Evolutionary conservation across 768 basidiomycete species (phyloP).

Genomic region (Daedaleopsis nitida): DNA sequence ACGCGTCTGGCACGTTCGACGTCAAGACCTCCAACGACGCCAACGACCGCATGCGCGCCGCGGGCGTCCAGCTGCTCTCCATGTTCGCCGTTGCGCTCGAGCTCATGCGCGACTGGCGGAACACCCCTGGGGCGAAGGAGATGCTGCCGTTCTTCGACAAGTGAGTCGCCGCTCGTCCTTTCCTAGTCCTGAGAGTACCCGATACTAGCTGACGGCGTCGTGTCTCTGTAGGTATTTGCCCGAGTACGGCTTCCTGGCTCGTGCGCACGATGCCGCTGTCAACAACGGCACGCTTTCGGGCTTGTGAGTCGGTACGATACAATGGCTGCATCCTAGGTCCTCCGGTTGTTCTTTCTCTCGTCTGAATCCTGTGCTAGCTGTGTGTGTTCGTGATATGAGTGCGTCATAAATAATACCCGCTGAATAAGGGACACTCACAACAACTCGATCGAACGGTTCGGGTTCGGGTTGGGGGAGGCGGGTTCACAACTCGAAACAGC

Average conservation of each 20-base stretch:
- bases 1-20: conserved; percentile 47
- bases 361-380: too few relatives aligned
- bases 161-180: conserved; percentile 28
- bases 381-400: too few relatives aligned
- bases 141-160: conserved; percentile 47
- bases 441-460: too few relatives aligned
- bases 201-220: not conserved
- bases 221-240: conserved; percentile 30
- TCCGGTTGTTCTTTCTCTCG: too few relatives aligned
- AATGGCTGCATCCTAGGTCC: too few relatives aligned
- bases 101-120: conserved; percentile 55
- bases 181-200: not conserved
- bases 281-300: conserved; percentile 30
- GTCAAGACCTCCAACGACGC: conserved; percentile 44
- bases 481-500: too few relatives aligned
- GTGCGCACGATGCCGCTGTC: conserved; percentile 36
- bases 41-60: conserved; percentile 50
- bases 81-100: conserved; percentile 46
- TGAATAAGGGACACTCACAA: too few relatives aligned
- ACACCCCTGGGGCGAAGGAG: conserved; percentile 45
- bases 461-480: too few relatives aligned
- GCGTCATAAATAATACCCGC: too few relatives aligned
- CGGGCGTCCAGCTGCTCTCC: conserved; percentile 48
- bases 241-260: conserved; percentile 34
- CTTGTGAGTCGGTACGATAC: not conserved